Evolutionary conservation across 2,329 filamentous ascomycete species (phyloP).

Genomic region (Endocalyx cinctus): DNA sequence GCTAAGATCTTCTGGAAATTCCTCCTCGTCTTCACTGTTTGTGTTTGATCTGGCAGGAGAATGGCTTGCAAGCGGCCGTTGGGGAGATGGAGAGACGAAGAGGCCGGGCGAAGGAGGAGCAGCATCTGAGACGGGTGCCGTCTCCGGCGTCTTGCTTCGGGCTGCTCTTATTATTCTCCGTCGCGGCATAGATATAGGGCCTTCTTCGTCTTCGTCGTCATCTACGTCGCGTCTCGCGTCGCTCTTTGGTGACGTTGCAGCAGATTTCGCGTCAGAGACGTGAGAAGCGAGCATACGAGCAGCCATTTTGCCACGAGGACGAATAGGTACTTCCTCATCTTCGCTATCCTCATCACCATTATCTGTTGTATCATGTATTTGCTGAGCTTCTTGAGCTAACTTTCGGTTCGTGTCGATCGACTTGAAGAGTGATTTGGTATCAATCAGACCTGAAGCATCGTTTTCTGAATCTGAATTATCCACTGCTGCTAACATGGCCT

Average conservation of each 20-base stretch:
- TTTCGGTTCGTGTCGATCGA: conserved; percentile 13
- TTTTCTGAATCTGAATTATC: conserved; percentile 46
- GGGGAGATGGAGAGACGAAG: conserved; percentile 49
- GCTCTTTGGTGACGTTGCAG: conserved; percentile 8
- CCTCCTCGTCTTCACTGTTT: conserved; percentile 43
- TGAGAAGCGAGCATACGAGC: conserved; percentile 27
- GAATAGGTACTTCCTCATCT: conserved; percentile 35
- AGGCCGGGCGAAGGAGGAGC: conserved; percentile 44
- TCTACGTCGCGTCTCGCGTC: conserved; percentile 13
- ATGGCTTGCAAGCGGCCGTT: conserved; percentile 14
- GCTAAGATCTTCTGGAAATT: conserved; percentile 37
- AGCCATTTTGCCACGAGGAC: conserved; percentile 33
- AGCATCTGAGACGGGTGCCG: conserved; percentile 18
- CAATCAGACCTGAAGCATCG: conserved; percentile 20
- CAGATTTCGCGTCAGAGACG: conserved; percentile 4
- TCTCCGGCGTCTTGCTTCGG: conserved; percentile 22
- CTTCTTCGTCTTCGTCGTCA: conserved; percentile 24
- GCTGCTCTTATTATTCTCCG: conserved; percentile 18
- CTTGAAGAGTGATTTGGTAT: conserved; percentile 20
- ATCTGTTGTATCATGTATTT: conserved; percentile 21
- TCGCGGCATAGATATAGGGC: conserved; percentile 18
- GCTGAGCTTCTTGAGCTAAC: conserved; percentile 8
- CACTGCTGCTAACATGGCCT: conserved; percentile 46
- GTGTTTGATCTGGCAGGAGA: conserved; percentile 23
- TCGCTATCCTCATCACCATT: conserved; percentile 33